Base-by-base conservation (phyloP, 2,329 filamentous ascomycete species). In the Fusarium euwallaceae region DNA sequence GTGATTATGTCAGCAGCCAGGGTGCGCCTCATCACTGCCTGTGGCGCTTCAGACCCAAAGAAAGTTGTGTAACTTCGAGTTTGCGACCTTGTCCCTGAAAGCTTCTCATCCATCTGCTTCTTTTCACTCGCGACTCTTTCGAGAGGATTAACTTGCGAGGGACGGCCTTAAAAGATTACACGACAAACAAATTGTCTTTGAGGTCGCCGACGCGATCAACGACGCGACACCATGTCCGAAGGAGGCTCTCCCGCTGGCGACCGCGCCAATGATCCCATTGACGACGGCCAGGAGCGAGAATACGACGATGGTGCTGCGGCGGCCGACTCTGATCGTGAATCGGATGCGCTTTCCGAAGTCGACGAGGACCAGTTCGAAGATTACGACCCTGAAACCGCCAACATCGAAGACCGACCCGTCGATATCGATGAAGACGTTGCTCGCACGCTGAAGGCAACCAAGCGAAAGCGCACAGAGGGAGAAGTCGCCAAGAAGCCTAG, bases 401-500 rank as follows among this genome's bases (percentile, higher is more conserved):
- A 91, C 60, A 88, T 92, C 43, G 90, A 92, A 79, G 88, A 92
- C 79, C 86, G 89, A 27, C 90, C 90, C 1, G 86, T 92, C n/a
- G 89, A 91, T 32, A 92, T 93, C 71, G 91, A 93, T 77, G 91
- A 92, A 77, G 90, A 92, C 72, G 87, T 90, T 64, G 90, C 90
- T 8, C 87, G 88, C 66, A 91, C 90, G 4, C 82, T 93, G 36
- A 92, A 92, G 81, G 90, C 90, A 1, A 87, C 87, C n/a, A 92
- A 91, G 82, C 84, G 90, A 68, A 92, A 92, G 84, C 89, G 94
- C 67, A 80, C 87, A 10, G 92, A 89, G 37, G 91, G 91, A 61
- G 90, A 89, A 34, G 88, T 88, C 59, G 83, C 87, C 51, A 94
- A 93, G 83, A 97, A 95, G 84, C 93, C 94, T 63, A 92, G 93